Evolutionary conservation across 2,329 filamentous ascomycete genomes (phyloP).

Genomic region (Fusarium sp.): DNA sequence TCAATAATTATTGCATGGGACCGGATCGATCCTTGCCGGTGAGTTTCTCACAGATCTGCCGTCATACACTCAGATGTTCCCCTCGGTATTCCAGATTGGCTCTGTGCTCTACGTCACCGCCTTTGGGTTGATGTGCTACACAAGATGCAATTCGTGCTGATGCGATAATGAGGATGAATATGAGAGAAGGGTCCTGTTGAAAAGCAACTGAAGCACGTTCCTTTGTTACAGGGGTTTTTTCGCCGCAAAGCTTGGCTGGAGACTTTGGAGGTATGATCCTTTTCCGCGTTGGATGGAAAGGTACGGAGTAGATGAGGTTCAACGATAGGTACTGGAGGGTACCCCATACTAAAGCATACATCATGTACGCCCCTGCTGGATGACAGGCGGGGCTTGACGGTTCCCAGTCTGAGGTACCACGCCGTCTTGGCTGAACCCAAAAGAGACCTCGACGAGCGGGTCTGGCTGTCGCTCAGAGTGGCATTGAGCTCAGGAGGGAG

Average conservation of each 20-base stretch:
- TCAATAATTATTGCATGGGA: conserved; percentile 5
- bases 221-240: conserved; percentile 22
- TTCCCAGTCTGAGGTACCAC: conserved; percentile 34
- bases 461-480: conserved; percentile 13
- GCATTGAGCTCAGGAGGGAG: conserved; percentile 17
- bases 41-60: conserved; percentile 35
- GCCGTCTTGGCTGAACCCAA: conserved; percentile 25
- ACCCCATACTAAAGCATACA: conserved; percentile 38
- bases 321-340: conserved; percentile 25
- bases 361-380: conserved; percentile 27
- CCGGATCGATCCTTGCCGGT: conserved; percentile 38
- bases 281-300: conserved; percentile 16
- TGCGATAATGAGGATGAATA: conserved; percentile 6
- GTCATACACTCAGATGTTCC: conserved; percentile 33
- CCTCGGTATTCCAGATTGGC: conserved; percentile 30
- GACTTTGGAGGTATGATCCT: conserved; percentile 10
- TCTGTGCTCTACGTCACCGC: conserved; percentile 38
- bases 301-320: conserved; percentile 7
- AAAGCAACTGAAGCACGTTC: conserved; percentile 23
- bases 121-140: conserved; percentile 7
- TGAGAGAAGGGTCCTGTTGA: neutral
- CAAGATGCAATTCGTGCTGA: conserved; percentile 10
- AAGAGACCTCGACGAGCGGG: conserved; percentile 31
- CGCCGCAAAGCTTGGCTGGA: conserved; percentile 37
- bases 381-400: conserved; percentile 30